Evolutionary conservation across 768 basidiomycete species (phyloP).

Genomic region (Phallus indusiatus): DNA sequence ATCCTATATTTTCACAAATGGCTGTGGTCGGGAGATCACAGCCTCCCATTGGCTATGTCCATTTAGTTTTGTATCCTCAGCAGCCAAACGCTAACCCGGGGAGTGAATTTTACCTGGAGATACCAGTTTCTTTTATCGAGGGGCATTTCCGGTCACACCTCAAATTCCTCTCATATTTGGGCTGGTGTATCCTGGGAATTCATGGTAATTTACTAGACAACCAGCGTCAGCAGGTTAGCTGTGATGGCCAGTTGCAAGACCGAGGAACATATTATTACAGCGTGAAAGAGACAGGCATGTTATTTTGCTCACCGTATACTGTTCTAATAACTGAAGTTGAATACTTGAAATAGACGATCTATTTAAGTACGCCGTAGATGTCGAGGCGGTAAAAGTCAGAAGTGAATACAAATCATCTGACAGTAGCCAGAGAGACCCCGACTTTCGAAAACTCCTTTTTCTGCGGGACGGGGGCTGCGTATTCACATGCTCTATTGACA

Average conservation of each 20-base stretch:
- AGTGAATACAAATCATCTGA: neutral
- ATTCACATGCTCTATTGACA: neutral
- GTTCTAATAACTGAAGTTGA: neutral
- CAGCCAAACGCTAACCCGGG: too few species aligned
- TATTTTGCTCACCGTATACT: too few species aligned
- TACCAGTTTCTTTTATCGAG: constrained; percentile 11
- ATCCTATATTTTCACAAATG: too few species aligned
- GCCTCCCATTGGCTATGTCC: too few species aligned
- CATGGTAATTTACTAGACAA: constrained; percentile 7
- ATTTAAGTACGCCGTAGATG: neutral
- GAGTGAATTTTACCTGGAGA: constrained; percentile 14
- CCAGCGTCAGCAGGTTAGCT: neutral
- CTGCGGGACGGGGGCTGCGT: neutral
- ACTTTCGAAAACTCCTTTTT: neutral
- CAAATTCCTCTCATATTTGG: constrained; percentile 17
- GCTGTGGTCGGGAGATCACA: too few species aligned
- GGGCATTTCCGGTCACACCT: constrained; percentile 9
- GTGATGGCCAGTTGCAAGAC: neutral
- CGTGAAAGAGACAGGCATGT: neutral
- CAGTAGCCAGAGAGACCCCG: neutral
- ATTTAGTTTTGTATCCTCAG: too few species aligned
- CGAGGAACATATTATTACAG: neutral
- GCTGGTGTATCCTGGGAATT: constrained; percentile 17
- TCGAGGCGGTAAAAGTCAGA: neutral
- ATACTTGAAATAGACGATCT: neutral